Base-by-base conservation (phyloP, 345 rosid genomes). In the Gossypium anomalum region DNA sequence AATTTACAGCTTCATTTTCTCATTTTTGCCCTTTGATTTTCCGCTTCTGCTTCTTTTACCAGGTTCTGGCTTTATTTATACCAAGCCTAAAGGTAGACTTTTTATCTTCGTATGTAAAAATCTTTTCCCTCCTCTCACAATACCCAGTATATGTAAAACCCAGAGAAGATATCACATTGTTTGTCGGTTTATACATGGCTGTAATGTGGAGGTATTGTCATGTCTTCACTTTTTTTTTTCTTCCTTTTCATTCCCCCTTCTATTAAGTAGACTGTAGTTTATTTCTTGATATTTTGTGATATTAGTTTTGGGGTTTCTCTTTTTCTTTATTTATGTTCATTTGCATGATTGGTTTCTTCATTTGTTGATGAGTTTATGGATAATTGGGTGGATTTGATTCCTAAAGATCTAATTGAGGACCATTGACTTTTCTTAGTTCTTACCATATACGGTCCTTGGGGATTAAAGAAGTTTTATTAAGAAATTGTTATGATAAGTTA, bases 201-300 rank as follows among this genome's bases (percentile, higher is more conserved):
- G 68, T 61, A 70, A 67, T 79, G 22, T 47, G 77, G 56, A 84
- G 87, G 84, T 83, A 78, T 53, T 69, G 13, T 64, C 63, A 27
- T 45, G 19, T 22, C 20, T 3, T 19, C 68, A 25, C 68, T 41
- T 7, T 66, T 25, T 19, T 19, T 48, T 4, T 47, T 22, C 2
- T 75, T 2, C 15, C 52, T 22, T 22, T 58, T 23, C 12, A 12
- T 22, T 58, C 34, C 7, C 27, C 19, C 34, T 58, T 58, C 16
- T 58, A 17, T 67, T 19, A 25, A 25, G 75, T 82, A 67, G 70
- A 49, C 64, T 63, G 60, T 69, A 20, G 1, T 65, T 45, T 13
- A 47, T 44, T 71, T 27, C 56, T 45, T 44, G 20, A 17, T 63
- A 27, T 70, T 44, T 74, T 47, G 51, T 78, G 44, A 47, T 72